Percentiles rank a stretch among this genome's conserved stretches.
Evolutionary conservation across 2,329 filamentous ascomycete genomes (phyloP).

Genomic region (Botrytis fragariae): DNA sequence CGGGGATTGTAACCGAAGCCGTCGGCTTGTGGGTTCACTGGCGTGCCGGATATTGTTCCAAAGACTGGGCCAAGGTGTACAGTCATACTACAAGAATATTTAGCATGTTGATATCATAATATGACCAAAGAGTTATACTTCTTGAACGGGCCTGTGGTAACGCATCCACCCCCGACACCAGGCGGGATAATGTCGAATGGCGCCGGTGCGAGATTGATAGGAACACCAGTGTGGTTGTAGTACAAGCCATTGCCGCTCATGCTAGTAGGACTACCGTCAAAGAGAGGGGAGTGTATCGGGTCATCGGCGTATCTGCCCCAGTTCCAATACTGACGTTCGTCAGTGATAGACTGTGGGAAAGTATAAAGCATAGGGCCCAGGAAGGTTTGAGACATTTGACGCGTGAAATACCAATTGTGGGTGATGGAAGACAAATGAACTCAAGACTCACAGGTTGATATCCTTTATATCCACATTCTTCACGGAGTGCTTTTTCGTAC

Average conservation of each 20-base stretch:
- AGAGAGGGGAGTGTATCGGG: slow-evolving; percentile 48
- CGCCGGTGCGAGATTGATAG: slow-evolving; percentile 24
- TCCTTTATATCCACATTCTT: slow-evolving; percentile 46
- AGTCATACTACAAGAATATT: slow-evolving; percentile 29
- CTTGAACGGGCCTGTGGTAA: slow-evolving; percentile 48
- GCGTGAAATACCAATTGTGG: too few species aligned
- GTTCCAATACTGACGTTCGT: slow-evolving; percentile 39
- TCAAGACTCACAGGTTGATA: slow-evolving; percentile 42
- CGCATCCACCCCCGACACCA: slow-evolving; percentile 54
- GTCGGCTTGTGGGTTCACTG: slow-evolving; percentile 38
- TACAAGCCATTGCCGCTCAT: slow-evolving; percentile 49
- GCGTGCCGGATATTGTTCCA: slow-evolving; percentile 35
- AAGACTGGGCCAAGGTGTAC: slow-evolving; percentile 49
- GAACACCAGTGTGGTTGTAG: slow-evolving; percentile 28
- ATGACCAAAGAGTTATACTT: slow-evolving; percentile 32
- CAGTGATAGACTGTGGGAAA: neutral
- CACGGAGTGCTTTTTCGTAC: slow-evolving; percentile 44
- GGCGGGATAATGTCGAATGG: slow-evolving; percentile 40
- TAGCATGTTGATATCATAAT: neutral
- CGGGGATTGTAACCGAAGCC: slow-evolving; percentile 42
- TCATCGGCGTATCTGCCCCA: slow-evolving; percentile 49
- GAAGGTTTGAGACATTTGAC: neutral
- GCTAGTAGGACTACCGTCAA: slow-evolving; percentile 52
- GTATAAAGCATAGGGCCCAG: neutral
- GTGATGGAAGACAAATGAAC: neutral